Evolutionary conservation across 129 eudicot species (phyloP), one percentile per base, ranked within the genome.

Genomic region (Artemisia annua): DNA sequence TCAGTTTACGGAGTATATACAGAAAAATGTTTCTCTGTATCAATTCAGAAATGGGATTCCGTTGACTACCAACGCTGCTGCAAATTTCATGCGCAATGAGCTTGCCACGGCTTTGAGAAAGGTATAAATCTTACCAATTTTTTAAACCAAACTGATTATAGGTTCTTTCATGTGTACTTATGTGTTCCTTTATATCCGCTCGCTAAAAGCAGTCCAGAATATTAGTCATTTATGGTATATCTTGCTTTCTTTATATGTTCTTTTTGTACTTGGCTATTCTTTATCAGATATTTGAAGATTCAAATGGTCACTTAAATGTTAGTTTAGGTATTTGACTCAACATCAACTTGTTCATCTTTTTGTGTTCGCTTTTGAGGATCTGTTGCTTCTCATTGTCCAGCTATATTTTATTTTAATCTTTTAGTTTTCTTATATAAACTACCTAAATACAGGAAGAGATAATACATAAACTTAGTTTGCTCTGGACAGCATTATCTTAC

Each of bases 21-120:
- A 95, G 87, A 95, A 95, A 84, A 95, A 95, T 56, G 97, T 95
- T 54, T 83, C 97, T 11, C 65, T 91, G 82, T 91, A 95, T 70
- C 99, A 95, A 73, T 95, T 88, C 60, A 83, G 97, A 28, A 95
- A 95, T 71, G 91, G 91, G 54, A 95, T 95, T 28, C 99, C 99
- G 7, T 75, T 95, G 77, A 90, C 99, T 10, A 95, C 99, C 28
- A 61, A 86, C 12, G 99, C 99, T 62, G 77, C 99, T 35, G 99
- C 97, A 26, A 95, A 95, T 76, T 95, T 88, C 85, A 95, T 96
- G 68, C 89, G 97, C 8, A 96, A 96, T 65, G 97, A 95, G 82
- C 99, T 95, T 64, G 99, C 99, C 44, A 91, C 97, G 1, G 99
- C 99, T 66, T 84, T 95, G 82, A 82, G 99, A 11, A 95, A 95